Evolutionary conservation across 1,284 basidiomycete genomes (phyloP).

Genomic region (Phellinidium pouzarii): DNA sequence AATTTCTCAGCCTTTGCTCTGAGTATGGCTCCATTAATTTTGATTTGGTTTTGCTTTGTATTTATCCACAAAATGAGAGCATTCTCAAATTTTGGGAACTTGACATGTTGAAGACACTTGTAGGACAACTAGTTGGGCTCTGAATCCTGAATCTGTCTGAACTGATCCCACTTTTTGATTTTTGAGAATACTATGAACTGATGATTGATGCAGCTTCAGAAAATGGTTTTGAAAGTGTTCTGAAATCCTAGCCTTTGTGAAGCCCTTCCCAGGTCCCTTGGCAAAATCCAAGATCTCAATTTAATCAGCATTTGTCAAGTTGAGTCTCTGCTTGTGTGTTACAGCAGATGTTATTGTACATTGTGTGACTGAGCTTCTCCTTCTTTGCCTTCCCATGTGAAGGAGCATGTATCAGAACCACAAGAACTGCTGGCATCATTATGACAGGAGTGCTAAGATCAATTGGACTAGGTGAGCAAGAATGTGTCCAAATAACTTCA

Average conservation of each 20-base stretch:
- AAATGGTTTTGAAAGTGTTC: not conserved
- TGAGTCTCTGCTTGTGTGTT: not conserved
- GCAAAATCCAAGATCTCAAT: not conserved
- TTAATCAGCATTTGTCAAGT: not conserved
- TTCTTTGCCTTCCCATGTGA: not conserved
- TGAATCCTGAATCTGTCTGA: not conserved
- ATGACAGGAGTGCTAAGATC: not conserved
- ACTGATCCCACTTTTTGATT: not conserved
- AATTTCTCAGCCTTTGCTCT: not conserved
- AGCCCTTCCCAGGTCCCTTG: not conserved
- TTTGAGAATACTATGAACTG: not conserved
- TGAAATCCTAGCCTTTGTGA: not conserved
- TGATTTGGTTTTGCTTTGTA: not conserved
- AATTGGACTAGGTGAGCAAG: not conserved
- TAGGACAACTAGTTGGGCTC: not conserved
- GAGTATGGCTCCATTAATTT: not conserved
- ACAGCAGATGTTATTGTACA: not conserved
- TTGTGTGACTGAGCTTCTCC: not conserved
- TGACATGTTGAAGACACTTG: not conserved
- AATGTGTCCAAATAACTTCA: constrained; percentile 2
- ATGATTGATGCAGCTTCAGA: not conserved
- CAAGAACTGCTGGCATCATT: not conserved
- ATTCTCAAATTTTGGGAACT: not conserved
- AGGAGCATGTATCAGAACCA: not conserved
- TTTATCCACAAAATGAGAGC: not conserved